Evolutionary conservation across 2,329 filamentous ascomycete genomes (phyloP), one percentile per base, ranked within the genome.

Genomic region (Bipolaris victoriae): DNA sequence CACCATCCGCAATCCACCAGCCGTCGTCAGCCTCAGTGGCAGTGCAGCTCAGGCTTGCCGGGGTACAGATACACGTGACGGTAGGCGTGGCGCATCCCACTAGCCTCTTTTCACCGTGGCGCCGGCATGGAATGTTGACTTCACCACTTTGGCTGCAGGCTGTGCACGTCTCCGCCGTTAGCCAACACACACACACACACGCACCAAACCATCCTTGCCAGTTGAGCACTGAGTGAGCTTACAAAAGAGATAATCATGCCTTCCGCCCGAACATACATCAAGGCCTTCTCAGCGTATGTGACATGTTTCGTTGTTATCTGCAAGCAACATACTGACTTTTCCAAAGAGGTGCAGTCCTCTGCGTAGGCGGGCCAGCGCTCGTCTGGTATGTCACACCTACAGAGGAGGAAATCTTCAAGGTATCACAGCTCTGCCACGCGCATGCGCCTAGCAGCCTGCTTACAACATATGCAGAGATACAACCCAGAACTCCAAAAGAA

Each of bases 401-500:
- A 11, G 92, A 97, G 68, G 95, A 97, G 77, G 92, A 98, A 79
- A 84, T 99, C 40, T 92, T 96, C 82, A 83, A 85, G 76, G 82
- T 83, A 77, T 26, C 52, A 47, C 16, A 40, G 40, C 20, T 52
- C 55, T 39, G 56, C 64, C 66, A 65, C 62, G 49, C 65, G 63
- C 49, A 47, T 47, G 39, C 13, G 45, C 47, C 45, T 41, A 36
- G 41, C 50, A 52, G 22, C 29, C 36, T 29, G 43, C 47, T 46
- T 44, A 62, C 52, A 58, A 43, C 33, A 22, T 43, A 29, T 37
- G 41, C 63, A 91, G 80, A 87, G 84, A 77, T 98, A 98, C 81
- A 98, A 94, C 77, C 94, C 94, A 0, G 95, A 98, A 33, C 84
- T 99, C n/a, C 90, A 95, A 74, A 90, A 91, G 76, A 86, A 90